These are phyloP conservation scores for Trametes sanguinea DNA, from an alignment of 768 basidiomycete genomes.

Conservation along the genomic window DNA sequence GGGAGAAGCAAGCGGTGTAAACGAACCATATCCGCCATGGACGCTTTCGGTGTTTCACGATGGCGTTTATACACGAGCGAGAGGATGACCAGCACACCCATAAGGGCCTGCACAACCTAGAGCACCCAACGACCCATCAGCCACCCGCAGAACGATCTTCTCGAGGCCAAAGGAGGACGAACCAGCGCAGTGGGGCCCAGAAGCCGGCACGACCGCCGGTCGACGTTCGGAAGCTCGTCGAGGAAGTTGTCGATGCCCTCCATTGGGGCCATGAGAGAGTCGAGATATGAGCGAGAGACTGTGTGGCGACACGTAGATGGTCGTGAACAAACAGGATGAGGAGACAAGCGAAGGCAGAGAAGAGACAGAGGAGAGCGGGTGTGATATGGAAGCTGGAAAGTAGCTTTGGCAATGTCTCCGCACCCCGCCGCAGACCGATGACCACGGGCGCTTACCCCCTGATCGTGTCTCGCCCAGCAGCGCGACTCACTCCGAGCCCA, in stretches of 20 bases:
- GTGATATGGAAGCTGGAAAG: slow-evolving; percentile 10
- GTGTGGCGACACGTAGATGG: background rate
- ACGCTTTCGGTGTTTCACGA: slow-evolving; percentile 78
- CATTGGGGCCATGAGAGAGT: slow-evolving; percentile 11
- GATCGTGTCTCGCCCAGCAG: background rate
- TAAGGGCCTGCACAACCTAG: slow-evolving; percentile 78
- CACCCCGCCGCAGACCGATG: slow-evolving; percentile 7
- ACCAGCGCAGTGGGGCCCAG: slow-evolving; percentile 51
- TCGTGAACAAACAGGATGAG: background rate
- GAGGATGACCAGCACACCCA: slow-evolving; percentile 90
- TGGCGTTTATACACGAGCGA: slow-evolving; percentile 89
- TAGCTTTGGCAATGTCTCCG: slow-evolving; percentile 10
- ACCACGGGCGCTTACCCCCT: background rate
- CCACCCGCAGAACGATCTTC: background rate
- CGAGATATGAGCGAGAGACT: background rate
- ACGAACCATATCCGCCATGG: slow-evolving; percentile 91
- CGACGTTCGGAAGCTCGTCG: slow-evolving; percentile 41
- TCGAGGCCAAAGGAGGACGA: slow-evolving; percentile 22
- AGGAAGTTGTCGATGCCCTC: slow-evolving; percentile 24
- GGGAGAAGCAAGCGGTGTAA: background rate
- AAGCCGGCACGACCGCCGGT: slow-evolving; percentile 45
- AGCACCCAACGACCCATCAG: background rate
- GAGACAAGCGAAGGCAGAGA: background rate
- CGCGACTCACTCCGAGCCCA: background rate
- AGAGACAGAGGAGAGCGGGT: background rate